Evolutionary conservation across 257 asterid genomes (phyloP).

Genomic region (Mentha longifolia): DNA sequence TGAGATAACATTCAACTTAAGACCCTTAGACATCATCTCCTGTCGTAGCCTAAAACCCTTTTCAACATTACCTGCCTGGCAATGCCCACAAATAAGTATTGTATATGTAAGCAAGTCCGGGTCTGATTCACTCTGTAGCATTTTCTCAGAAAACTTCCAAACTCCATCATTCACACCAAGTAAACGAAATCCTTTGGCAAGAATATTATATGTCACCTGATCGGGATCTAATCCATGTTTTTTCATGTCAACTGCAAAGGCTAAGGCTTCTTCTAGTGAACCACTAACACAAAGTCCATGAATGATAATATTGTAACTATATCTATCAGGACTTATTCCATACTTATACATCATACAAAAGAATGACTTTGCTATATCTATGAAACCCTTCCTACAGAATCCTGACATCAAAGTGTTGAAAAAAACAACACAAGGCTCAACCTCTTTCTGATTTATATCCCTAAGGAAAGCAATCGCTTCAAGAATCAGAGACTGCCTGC

Average conservation of each 20-base stretch:
- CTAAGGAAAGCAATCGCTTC: conserved; percentile 65
- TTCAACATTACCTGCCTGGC: conserved; percentile 53
- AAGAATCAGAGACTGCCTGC: conserved; percentile 62
- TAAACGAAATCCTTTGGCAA: conserved; percentile 69
- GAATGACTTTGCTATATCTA: conserved; percentile 64
- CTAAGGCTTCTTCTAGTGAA: conserved; percentile 73
- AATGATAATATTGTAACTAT: conserved; percentile 72
- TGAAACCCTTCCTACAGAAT: conserved; percentile 66
- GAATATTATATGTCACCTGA: conserved; percentile 64
- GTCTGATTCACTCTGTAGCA: conserved; percentile 42
- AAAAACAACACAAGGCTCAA: conserved; percentile 54
- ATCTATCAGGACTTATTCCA: conserved; percentile 69
- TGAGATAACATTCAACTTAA: conserved; percentile 46
- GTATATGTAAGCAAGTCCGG: conserved; percentile 57
- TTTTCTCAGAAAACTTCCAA: conserved; percentile 41
- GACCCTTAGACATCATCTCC: conserved; percentile 62
- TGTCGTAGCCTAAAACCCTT: conserved; percentile 61
- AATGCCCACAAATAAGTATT: conserved; percentile 60
- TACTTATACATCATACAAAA: conserved; percentile 70
- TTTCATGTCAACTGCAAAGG: conserved; percentile 63
- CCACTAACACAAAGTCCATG: conserved; percentile 69
- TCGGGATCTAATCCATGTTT: conserved; percentile 73
- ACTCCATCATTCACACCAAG: conserved; percentile 63
- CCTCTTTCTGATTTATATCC: conserved; percentile 42
- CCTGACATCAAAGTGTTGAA: conserved; percentile 73